Conservation (phyloP, 441 rosid genomes). For the Hura crepitans region DNA sequence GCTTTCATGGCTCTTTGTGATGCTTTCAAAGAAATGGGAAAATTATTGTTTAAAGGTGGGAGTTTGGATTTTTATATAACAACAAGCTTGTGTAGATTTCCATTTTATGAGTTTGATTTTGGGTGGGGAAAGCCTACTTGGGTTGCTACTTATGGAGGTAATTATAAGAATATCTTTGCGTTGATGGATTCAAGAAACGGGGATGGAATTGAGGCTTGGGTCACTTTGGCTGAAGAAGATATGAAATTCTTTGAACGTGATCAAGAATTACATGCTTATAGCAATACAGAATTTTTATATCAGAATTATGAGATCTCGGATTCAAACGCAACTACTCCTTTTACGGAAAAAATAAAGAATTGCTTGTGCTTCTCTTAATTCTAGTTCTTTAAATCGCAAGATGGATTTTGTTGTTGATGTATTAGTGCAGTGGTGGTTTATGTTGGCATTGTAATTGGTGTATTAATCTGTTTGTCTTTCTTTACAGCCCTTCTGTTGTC, state of each 20-base stretch:
- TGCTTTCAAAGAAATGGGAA: slow-evolving; percentile 9
- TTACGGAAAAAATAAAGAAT: no score
- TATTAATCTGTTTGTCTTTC: no score
- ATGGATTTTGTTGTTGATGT: no score
- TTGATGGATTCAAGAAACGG: slow-evolving; percentile 31
- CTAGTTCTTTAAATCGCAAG: no score
- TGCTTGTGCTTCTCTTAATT: no score
- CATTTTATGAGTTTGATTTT: slow-evolving; percentile 34
- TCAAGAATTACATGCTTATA: slow-evolving; percentile 30
- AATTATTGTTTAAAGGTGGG: background rate
- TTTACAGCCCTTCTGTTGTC: no score
- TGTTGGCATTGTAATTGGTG: no score
- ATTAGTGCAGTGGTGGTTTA: no score
- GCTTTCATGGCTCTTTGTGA: slow-evolving; percentile 1
- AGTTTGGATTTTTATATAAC: slow-evolving; percentile 20
- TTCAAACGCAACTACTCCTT: no score
- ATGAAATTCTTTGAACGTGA: slow-evolving; percentile 29
- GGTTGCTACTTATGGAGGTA: slow-evolving; percentile 21
- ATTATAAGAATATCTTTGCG: slow-evolving; percentile 18
- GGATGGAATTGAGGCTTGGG: slow-evolving; percentile 45
- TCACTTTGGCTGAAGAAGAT: slow-evolving; percentile 31
- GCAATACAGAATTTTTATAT: no score
- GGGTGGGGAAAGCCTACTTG: slow-evolving; percentile 43
- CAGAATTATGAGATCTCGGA: no score
- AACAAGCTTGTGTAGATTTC: slow-evolving; percentile 24